Evolutionary conservation across 345 rosid genomes (phyloP).

Genomic region (Euphorbia lathyris): DNA sequence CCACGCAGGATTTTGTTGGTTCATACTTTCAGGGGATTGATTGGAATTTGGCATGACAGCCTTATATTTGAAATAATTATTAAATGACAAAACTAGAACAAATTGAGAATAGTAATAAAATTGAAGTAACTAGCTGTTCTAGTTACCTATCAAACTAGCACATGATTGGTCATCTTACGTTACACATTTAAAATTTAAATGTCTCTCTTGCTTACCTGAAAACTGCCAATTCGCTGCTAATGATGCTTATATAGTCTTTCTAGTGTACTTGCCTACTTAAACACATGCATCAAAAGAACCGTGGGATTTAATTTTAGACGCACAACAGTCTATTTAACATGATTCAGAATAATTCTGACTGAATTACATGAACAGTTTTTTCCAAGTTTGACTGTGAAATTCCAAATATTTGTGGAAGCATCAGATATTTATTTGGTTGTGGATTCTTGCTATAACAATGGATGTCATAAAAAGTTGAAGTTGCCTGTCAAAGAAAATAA

Average conservation of each 20-base stretch:
- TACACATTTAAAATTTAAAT: not conserved
- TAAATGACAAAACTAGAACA: not conserved
- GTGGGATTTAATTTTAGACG: not conserved
- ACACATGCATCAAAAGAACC: not conserved
- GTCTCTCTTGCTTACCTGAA: not conserved
- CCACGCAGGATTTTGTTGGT: not conserved
- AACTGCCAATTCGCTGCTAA: not conserved
- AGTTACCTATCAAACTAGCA: not conserved
- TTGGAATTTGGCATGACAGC: not conserved
- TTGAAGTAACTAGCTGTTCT: not conserved
- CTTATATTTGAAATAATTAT: no score
- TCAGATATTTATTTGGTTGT: not conserved
- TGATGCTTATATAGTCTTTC: not conserved
- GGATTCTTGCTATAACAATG: not conserved
- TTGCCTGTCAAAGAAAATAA: no score
- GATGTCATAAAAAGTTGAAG: no score
- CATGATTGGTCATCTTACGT: not conserved
- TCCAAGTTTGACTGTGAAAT: not conserved
- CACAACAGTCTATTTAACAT: not conserved
- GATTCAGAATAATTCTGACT: not conserved
- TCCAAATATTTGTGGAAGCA: not conserved
- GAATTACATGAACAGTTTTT: not conserved
- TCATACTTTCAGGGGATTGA: constrained; percentile 3
- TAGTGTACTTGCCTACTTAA: not conserved
- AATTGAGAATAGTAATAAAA: not conserved